Conservation (phyloP, 1,284 basidiomycete species). For the Polyporus tsugae region DNA sequence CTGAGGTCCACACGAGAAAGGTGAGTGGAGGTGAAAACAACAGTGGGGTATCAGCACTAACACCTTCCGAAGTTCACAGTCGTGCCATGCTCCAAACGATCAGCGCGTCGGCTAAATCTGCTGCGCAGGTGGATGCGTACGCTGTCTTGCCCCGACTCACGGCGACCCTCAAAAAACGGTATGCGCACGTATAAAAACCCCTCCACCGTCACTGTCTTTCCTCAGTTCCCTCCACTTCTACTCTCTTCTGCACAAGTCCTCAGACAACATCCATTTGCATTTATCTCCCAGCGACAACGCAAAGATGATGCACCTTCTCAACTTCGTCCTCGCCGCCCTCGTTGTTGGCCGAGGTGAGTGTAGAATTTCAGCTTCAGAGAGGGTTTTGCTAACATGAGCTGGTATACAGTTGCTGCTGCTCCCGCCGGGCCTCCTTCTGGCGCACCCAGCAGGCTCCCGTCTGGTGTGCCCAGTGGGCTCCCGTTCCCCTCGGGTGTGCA, state of each 20-base stretch:
- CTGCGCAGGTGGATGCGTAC: neutral
- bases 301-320: slow-evolving; percentile 14
- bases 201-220: neutral
- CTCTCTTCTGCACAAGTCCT: slow-evolving; percentile 1
- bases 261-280: neutral
- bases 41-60: neutral
- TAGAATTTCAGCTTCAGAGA: neutral
- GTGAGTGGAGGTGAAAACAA: neutral
- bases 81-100: neutral
- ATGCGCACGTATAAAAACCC: neutral
- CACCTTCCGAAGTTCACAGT: slow-evolving; percentile 2
- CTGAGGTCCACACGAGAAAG: neutral
- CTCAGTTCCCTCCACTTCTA: neutral
- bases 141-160: neutral
- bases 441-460: neutral
- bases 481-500: neutral
- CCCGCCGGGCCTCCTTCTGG: neutral
- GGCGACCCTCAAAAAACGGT: neutral
- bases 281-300: neutral
- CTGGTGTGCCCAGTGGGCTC: neutral
- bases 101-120: neutral
- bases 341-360: slow-evolving; percentile 4
- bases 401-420: neutral
- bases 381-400: neutral
- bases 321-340: slow-evolving; percentile 14